Conservation (phyloP, 257 asterid species). For the Solanum tarapatanum region DNA sequence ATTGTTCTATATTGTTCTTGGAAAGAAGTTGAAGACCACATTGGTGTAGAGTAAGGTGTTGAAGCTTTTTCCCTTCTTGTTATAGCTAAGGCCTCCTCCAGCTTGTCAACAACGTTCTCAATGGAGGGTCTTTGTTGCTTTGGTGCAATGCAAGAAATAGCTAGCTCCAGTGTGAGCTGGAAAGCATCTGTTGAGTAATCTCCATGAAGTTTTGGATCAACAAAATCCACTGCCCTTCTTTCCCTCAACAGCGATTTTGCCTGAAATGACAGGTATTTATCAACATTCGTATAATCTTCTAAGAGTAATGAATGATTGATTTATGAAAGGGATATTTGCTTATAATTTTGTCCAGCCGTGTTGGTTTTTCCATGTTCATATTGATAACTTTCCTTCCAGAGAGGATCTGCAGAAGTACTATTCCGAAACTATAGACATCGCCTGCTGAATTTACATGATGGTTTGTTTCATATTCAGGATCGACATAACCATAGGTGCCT, state of each 20-base stretch:
- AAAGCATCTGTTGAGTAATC: slow-evolving; percentile 19
- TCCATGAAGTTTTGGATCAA: slow-evolving; percentile 20
- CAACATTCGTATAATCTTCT: not conserved
- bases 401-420: slow-evolving; percentile 55
- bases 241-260: slow-evolving; percentile 16
- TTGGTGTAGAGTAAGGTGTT: slow-evolving; percentile 2
- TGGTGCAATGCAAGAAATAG: slow-evolving; percentile 13
- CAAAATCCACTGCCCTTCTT: slow-evolving; percentile 10
- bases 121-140: slow-evolving; percentile 10
- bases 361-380: slow-evolving; percentile 39
- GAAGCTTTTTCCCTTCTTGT: slow-evolving; percentile 5
- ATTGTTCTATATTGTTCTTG: not conserved
- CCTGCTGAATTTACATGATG: slow-evolving; percentile 54
- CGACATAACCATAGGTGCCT: slow-evolving; percentile 65
- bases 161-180: slow-evolving; percentile 7
- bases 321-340: not conserved
- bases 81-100: slow-evolving; percentile 16
- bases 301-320: not conserved
- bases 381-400: slow-evolving; percentile 65
- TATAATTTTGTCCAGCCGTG: slow-evolving; percentile 55
- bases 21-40: not conserved
- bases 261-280: not conserved
- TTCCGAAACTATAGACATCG: slow-evolving; percentile 66
- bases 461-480: slow-evolving; percentile 68
- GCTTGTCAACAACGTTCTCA: slow-evolving; percentile 2